These are phyloP conservation scores for Nannochloris sp. DNA, from an alignment of 139 green algal species.

Conservation along the genomic window DNA sequence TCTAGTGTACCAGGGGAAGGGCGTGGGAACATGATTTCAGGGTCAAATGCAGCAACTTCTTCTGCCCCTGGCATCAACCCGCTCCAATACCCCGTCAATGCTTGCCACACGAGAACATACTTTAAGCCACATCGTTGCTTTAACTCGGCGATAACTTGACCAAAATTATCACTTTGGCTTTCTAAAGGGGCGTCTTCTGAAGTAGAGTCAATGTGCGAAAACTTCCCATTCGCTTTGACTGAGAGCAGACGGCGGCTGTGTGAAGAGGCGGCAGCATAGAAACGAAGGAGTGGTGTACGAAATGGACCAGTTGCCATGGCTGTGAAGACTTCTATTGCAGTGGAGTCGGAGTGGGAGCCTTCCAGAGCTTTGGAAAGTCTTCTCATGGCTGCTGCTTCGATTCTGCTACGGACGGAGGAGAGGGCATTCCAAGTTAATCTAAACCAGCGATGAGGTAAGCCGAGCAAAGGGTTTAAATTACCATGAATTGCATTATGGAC, in stretches of 20 bases:
- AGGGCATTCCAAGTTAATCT: neutral
- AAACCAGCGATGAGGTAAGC: neutral
- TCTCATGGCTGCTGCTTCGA: neutral
- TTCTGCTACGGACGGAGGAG: neutral
- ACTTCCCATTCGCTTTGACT: slow-evolving; percentile 77
- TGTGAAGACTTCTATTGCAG: slow-evolving; percentile 30
- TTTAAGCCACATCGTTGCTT: slow-evolving; percentile 34
- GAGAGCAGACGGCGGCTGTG: slow-evolving; percentile 67
- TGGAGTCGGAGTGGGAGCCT: slow-evolving; percentile 35
- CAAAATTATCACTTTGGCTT: neutral
- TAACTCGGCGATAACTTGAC: neutral
- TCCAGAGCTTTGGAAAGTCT: slow-evolving; percentile 37
- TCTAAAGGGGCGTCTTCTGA: neutral
- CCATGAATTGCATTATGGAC: no score
- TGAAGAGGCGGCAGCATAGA: slow-evolving; percentile 57
- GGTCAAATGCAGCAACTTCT: neutral
- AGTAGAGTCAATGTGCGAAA: slow-evolving; percentile 29
- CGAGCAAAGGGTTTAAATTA: no score
- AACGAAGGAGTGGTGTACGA: slow-evolving; percentile 45
- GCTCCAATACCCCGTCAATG: slow-evolving; percentile 53
- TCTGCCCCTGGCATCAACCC: neutral
- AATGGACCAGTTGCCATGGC: slow-evolving; percentile 15
- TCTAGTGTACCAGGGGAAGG: slow-evolving; percentile 16
- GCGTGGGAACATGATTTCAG: slow-evolving; percentile 1
- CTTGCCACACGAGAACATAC: slow-evolving; percentile 85